Percentiles rank a stretch among this genome's conserved stretches.
These are phyloP conservation scores for Nadsonia commutata DNA, from an alignment of 1,139 yeast genomes.

Conservation along the genomic window DNA sequence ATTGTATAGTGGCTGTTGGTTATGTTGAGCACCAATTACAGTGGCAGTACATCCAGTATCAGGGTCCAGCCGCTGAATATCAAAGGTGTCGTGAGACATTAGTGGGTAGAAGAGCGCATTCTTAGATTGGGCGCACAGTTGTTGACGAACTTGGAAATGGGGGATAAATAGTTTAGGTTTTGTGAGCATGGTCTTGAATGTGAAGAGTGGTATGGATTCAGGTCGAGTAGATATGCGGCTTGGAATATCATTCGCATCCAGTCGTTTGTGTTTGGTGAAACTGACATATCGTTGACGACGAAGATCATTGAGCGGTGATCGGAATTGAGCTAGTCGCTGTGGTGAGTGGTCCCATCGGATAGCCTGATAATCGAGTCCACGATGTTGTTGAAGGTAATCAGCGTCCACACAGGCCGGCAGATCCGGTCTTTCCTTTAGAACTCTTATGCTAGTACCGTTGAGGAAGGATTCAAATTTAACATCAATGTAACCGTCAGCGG, in stretches of 20 bases:
- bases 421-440: not conserved
- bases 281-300: not conserved
- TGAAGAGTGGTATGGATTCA: conserved; percentile 7
- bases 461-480: not conserved
- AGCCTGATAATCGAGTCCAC: not conserved
- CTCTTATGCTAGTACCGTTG: not conserved
- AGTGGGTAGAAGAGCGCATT: conserved; percentile 24
- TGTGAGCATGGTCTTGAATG: conserved; percentile 31
- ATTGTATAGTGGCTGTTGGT: conserved; percentile 7
- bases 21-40: conserved; percentile 15
- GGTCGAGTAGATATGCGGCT: not conserved
- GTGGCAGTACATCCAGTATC: conserved; percentile 24
- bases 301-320: not conserved
- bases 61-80: conserved; percentile 20
- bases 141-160: conserved; percentile 43
- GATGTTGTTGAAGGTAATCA: not conserved
- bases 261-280: not conserved
- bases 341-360: not conserved
- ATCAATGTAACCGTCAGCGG: not conserved
- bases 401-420: not conserved
- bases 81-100: conserved; percentile 17
- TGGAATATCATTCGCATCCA: not conserved
- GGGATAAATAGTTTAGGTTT: conserved; percentile 35
- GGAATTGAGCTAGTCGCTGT: not conserved
- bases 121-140: conserved; percentile 31